Evolutionary conservation across 495 filamentous ascomycete genomes (phyloP), one percentile per base, ranked within the genome.

Genomic region (Penicillium canariense): DNA sequence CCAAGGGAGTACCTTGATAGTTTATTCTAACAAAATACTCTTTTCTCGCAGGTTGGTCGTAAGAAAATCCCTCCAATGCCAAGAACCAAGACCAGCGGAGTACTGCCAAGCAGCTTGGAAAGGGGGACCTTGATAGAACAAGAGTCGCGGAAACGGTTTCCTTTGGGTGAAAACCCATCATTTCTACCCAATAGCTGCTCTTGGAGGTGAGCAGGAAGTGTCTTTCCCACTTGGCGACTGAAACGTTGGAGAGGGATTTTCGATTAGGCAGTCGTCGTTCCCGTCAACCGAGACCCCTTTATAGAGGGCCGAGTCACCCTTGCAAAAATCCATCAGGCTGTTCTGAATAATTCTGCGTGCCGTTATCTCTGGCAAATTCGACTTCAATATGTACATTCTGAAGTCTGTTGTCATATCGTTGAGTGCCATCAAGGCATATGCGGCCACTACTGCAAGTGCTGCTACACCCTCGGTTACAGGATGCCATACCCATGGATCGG

Each of bases 401-500:
- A 54, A 17, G 25, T 27, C 57, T 5, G 20, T 63, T 17, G 12
- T 57, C 23, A 32, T 60, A 54, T 56, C 40, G 11, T 31, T 60
- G 5, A 22, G 53, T 14, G 30, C 55, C 27, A 34, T 44, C 17
- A 28, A 44, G 5, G 60, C 42, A 38, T 52, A 56, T 50, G 50
- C 58, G 7, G 65, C 63, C 12, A 61, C 65, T 5, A 62, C 66
- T 1, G 47, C 67, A 3, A 56, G 58, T 4, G 57, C 45, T 5
- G 52, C 61, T 18, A 48, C 60, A 7, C 63, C 68, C 17, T 68
- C 68, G 10, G 50, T 78, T 1, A 77, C 77, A 5, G 69, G 57
- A 7, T 79, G 76, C 42, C 73, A 77, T 52, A 55, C 49, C 2
- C 69, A 75, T 49, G 72, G 65, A 6, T 62, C 63, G 6, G 65